Conservation (phyloP, 331 rosid genomes). For the Prunus yedoensis region DNA sequence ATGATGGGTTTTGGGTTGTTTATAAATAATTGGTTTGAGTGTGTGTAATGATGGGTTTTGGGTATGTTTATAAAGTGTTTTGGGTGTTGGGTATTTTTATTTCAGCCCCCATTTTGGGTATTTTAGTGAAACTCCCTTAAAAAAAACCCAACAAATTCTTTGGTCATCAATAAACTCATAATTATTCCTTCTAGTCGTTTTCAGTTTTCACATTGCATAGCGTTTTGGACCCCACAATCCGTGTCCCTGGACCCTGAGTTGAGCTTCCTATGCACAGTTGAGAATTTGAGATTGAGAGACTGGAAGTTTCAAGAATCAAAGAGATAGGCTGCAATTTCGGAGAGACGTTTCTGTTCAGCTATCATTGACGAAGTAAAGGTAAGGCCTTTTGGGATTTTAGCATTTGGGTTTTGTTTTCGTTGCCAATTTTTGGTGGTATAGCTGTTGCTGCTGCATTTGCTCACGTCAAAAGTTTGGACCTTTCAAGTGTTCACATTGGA, state of each 20-base stretch:
- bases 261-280: conserved; percentile 22
- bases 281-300: background rate
- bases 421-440: conserved; percentile 8
- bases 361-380: conserved; percentile 18
- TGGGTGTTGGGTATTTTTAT: too few relatives aligned
- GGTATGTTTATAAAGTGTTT: too few relatives aligned
- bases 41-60: too few relatives aligned
- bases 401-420: conserved; percentile 11
- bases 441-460: conserved; percentile 9
- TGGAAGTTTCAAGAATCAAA: conserved; percentile 23
- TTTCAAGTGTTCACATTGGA: conserved; percentile 7
- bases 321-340: conserved; percentile 21
- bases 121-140: too few relatives aligned
- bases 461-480: conserved; percentile 9
- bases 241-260: conserved; percentile 21
- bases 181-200: conserved; percentile 23
- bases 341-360: conserved; percentile 3
- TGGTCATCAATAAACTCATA: background rate
- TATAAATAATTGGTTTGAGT: too few relatives aligned
- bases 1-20: too few relatives aligned
- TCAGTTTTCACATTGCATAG: conserved; percentile 26
- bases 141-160: background rate
- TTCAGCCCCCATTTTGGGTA: too few relatives aligned
- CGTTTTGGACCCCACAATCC: conserved; percentile 52
- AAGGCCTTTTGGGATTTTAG: conserved; percentile 9